These are phyloP conservation scores for Kluyveromyces wickerhamii DNA, from an alignment of 805 yeast genomes.

Conservation along the genomic window DNA sequence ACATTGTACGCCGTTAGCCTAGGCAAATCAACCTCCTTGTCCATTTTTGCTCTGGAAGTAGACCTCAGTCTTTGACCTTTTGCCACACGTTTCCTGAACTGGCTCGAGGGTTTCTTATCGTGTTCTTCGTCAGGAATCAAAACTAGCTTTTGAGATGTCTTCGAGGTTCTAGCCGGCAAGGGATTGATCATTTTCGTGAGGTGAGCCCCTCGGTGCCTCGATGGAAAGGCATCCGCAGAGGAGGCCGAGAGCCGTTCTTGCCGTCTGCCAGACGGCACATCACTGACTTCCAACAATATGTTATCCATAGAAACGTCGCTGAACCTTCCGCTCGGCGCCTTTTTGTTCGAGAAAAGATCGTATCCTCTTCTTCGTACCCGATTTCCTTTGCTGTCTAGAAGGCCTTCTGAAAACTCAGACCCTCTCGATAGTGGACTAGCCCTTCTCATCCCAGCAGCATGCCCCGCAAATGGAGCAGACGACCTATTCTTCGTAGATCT, in stretches of 20 bases:
- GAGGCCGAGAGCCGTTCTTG: conserved; percentile 37
- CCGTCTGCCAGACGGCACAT: conserved; percentile 68
- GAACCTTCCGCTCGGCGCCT: conserved; percentile 36
- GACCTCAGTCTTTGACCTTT: conserved; percentile 8
- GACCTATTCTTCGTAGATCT: conserved; percentile 48
- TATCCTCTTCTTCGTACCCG: conserved; percentile 1
- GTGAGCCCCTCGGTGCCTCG: conserved; percentile 12
- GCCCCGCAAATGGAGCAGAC: conserved; percentile 74
- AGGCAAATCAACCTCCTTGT: conserved; percentile 50
- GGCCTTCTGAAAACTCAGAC: not conserved
- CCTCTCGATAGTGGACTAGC: conserved; percentile 5
- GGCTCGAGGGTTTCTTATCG: conserved; percentile 6
- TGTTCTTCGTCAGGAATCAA: conserved; percentile 58
- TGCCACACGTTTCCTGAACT: conserved; percentile 5
- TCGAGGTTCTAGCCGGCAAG: conserved; percentile 62
- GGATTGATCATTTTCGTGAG: conserved; percentile 22
- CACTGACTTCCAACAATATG: conserved; percentile 69
- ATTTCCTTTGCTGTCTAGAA: not conserved
- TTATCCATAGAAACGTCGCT: conserved; percentile 77
- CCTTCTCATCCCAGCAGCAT: conserved; percentile 28
- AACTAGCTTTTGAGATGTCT: conserved; percentile 78
- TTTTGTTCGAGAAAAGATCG: conserved; percentile 9
- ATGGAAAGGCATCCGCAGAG: conserved; percentile 22
- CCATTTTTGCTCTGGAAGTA: conserved; percentile 34
- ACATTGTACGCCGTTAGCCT: conserved; percentile 89